Base-by-base conservation (phyloP, 768 basidiomycete genomes). In the Mycena metata region DNA sequence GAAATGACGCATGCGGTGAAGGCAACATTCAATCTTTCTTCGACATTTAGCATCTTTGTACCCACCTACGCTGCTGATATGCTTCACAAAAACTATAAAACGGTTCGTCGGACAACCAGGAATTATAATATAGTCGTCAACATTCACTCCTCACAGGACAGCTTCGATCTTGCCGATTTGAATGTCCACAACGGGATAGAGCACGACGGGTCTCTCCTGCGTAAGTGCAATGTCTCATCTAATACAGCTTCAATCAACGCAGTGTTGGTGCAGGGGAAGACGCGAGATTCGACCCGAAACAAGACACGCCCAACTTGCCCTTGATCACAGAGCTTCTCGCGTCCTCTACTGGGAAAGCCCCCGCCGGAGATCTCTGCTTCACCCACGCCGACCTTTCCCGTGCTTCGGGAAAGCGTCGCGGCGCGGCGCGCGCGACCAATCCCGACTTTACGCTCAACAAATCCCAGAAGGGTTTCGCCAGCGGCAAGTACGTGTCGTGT, bases 151-250 rank as follows among this genome's bases (percentile, higher is more conserved):
- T 33, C 23, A 13, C 36, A 69, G 8, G 87, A 82, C 55, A 81
- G 73, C 47, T 79, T 86, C 64, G 80, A 87, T 64, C 73, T 88
- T 19, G 70, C 76, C 12, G 87, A 88, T 57, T 76, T 88, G 24
- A 79, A 81, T 65, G 72, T 82, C 15, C 87, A 88, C 75, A 87
- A 86, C 63, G 80, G 83, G 17, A 85, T 85, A 64, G 83, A 83
- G 67, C 82, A 83, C 70, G 82, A 83, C 47, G 81, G 73, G 1
- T 82, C 80, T 8, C 71, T 83, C 30, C 68, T 75, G 10, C 76
- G 83, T 83, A 68, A 43, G 80, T 49, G 39, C 13, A 21, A 39
- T 39, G n/a, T 5, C n/a, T 30, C 9, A 41, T 42, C 30, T 50
- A 0, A 15, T 47, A n/a, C 43, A 19, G 50, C 15, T 30, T 23